Base-by-base conservation (phyloP, 495 filamentous ascomycete genomes). In the Penicillium ochrochloron region DNA sequence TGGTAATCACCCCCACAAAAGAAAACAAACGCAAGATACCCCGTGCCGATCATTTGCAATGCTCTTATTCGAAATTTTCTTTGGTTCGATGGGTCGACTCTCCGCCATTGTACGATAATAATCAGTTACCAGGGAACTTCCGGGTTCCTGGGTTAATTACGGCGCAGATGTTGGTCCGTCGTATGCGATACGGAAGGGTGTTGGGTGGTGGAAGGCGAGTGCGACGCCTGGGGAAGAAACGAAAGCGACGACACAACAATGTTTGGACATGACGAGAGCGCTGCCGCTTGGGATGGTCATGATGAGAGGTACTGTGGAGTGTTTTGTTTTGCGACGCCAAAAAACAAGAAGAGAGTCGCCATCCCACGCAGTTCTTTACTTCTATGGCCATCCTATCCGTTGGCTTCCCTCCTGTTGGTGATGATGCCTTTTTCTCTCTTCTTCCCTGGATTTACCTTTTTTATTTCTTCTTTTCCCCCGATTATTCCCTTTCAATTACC, bases 21-120 rank as follows among this genome's bases (percentile, higher is more conserved):
- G 63, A 69, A 69, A 70, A 68, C 69, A 74, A 72, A 73, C 73
- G 70, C 75, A 76, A 75, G 78, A 79, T 81, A 81, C 78, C 77
- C 78, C 72, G 73, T 76, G 73, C 74, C 78, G 73, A 74, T 77
- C 75, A 74, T 78, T 77, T 74, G 73, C 77, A 73, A 79, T 74
- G 70, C 75, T 73, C 69, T 75, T 73, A 68, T 74, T 75, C 73
- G 68, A 74, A 73, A 63, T 73, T 67, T 75, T 77, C 50, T 68
- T 72, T 72, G 63, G 62, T 69, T 66, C 72, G 69, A 75, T 73
- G 72, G 68, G 67, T 75, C 70, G 68, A 74, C 73, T 73, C 67
- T 70, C 71, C 73, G 72, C 73, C 73, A 76, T 73, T 80, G 78
- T 81, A 79, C 76, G 73, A 81, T 81, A 79, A 75, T 77, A 73